Evolutionary conservation across 73 alveolate species (phyloP), one percentile per base, ranked within the genome.

Genomic region (Blepharisma japonicum): DNA sequence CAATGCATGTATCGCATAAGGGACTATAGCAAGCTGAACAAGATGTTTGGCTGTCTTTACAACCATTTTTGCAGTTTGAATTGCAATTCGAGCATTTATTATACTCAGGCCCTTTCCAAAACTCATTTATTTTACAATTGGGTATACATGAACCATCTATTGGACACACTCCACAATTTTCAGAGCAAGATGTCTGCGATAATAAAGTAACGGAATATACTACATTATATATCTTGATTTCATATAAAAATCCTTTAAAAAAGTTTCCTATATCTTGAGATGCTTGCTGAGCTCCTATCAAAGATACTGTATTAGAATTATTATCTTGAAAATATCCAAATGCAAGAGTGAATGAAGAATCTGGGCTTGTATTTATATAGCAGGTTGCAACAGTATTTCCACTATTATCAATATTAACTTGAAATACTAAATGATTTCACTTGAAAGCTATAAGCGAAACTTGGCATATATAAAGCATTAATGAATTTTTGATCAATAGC

Each of bases 71-170:
- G 5, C 74, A 61, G 18, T 9, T 20, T 2, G 50, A 9, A 8
- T 14, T 20, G 5, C 74, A 61, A 20, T 14, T 14, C 5, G 14
- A 9, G 47, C 74, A 61, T 9, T 61, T 14, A 61, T 61, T 61
- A 25, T 18, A 61, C 2, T 61, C 23, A 8, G 74, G 74, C 2
- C 74, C 74, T 61, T 18, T 39, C 74, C 74, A 61, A 61, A 20
- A 61, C 5, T 61, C 48, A 14, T n/a, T 25, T 14, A 61, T 61
- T 20, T n/a, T n/a, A 61, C 74, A 61, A n/a, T 61, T 39, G 23
- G 74, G 74, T 18, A 61, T 20, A 4, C 74, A 61, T 32, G 42
- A 32, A 32, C 42, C 42, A 32, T 32, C 3, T 32, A 32, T 32
- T 1, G 42, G 42, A 3, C 42, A 32, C 0, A 32, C 42, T 32